These are phyloP conservation scores for Leptographium procerum DNA, from an alignment of 2,329 filamentous ascomycete species.

Conservation along the genomic window DNA sequence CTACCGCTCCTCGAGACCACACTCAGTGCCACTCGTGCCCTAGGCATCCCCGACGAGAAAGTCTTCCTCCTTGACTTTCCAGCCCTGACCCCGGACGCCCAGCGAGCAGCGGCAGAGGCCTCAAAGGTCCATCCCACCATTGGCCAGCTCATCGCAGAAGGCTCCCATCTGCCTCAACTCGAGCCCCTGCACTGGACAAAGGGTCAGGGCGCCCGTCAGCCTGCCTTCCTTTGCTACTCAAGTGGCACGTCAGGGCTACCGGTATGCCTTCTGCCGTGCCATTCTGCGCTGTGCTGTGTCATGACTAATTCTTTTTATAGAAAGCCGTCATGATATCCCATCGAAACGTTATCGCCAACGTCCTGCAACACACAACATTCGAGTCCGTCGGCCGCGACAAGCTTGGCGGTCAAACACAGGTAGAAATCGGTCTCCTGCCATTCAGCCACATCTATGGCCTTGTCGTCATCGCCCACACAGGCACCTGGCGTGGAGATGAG, in stretches of 20 bases:
- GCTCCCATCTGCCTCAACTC: slow-evolving; percentile 26
- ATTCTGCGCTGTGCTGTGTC: too few relatives aligned
- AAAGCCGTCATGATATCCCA: slow-evolving; percentile 75
- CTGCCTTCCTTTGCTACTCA: slow-evolving; percentile 58
- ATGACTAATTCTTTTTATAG: slow-evolving; percentile 21
- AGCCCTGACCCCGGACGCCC: slow-evolving; percentile 25
- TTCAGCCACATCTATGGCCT: slow-evolving; percentile 71
- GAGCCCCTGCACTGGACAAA: slow-evolving; percentile 37
- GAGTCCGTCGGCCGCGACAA: slow-evolving; percentile 20
- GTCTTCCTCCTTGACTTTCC: slow-evolving; percentile 57
- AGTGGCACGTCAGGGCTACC: slow-evolving; percentile 61
- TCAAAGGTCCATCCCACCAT: slow-evolving; percentile 36
- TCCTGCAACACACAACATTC: slow-evolving; percentile 45
- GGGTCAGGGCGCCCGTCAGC: slow-evolving; percentile 46
- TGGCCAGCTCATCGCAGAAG: slow-evolving; percentile 42
- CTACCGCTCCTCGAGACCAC: slow-evolving; percentile 49
- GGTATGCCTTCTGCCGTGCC: slow-evolving; percentile 23
- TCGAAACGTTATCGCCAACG: slow-evolving; percentile 62
- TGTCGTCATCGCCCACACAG: slow-evolving; percentile 55
- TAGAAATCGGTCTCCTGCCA: slow-evolving; percentile 54
- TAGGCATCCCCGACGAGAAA: slow-evolving; percentile 46
- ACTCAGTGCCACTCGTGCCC: slow-evolving; percentile 48
- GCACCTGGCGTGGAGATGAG: slow-evolving; percentile 58
- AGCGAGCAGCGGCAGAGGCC: slow-evolving; percentile 3
- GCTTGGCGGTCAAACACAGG: slow-evolving; percentile 19